Evolutionary conservation across 495 filamentous ascomycete genomes (phyloP).

Genomic region (Zalerion maritima): DNA sequence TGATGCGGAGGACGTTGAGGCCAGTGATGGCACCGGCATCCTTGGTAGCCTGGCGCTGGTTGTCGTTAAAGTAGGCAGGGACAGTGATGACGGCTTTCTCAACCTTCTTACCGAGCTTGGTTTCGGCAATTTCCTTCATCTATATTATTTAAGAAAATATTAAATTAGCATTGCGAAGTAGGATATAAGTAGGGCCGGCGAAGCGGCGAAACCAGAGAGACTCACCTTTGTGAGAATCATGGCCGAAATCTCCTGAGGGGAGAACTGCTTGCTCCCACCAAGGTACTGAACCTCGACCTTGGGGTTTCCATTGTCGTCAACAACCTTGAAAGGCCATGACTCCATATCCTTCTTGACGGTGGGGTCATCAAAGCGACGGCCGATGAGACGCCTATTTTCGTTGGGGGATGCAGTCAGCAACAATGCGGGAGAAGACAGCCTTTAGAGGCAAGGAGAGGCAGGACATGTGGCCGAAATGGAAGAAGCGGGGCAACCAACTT

Average conservation of each 20-base stretch:
- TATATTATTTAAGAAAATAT: slow-evolving; percentile 14
- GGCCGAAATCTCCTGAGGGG: slow-evolving; percentile 92
- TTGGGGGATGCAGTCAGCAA: slow-evolving; percentile 13
- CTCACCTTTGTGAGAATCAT: slow-evolving; percentile 84
- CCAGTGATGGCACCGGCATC: slow-evolving; percentile 95
- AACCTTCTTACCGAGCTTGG: slow-evolving; percentile 89
- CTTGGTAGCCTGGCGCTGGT: slow-evolving; percentile 97
- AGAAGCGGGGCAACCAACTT: slow-evolving; percentile 39
- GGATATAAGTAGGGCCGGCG: slow-evolving; percentile 4
- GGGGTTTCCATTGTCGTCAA: slow-evolving; percentile 79
- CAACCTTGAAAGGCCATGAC: slow-evolving; percentile 96
- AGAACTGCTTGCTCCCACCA: slow-evolving; percentile 85
- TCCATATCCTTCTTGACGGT: slow-evolving; percentile 97
- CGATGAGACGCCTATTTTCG: slow-evolving; percentile 65
- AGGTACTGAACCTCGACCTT: slow-evolving; percentile 94
- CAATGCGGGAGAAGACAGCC: slow-evolving; percentile 1
- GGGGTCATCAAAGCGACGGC: slow-evolving; percentile 83
- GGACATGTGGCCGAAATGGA: background rate
- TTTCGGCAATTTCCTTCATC: slow-evolving; percentile 98
- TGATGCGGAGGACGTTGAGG: slow-evolving; percentile 97
- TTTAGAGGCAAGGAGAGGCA: background rate
- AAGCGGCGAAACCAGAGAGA: background rate
- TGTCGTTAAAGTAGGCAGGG: slow-evolving; percentile 99
- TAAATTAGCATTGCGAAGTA: slow-evolving; percentile 6
- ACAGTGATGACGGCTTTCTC: slow-evolving; percentile 98